Base-by-base conservation (phyloP, 495 filamentous ascomycete genomes). In the Penicillium cosmopolitanum region DNA sequence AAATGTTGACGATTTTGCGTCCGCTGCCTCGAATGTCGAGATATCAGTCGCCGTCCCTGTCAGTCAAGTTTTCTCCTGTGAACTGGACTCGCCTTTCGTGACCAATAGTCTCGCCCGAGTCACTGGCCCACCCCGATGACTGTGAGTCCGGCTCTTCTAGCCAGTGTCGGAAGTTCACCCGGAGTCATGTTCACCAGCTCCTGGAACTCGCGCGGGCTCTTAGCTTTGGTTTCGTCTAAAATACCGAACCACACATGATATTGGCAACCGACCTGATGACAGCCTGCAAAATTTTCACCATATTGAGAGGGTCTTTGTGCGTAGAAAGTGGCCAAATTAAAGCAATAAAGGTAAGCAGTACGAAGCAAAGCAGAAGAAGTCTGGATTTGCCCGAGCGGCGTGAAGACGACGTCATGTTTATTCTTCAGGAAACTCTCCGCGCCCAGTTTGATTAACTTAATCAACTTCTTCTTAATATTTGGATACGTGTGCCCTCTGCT, bases 131-230 rank as follows among this genome's bases (percentile, higher is more conserved):
- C 7, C 87, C 87, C 0, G 84, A 79, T 10, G 64, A 73, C 42
- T 76, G 72, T 3, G 85, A 87, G 18, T 80, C 69, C 19, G 80
- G 78, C 38, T 79, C 69, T 54, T 80, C 72, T 4, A 90, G 76
- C 87, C 87, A 89, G 19, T 76, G 73, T 53, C 85, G 73, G 73
- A 42, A 89, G 76, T 58, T 88, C 86, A 9, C 69, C 61, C 0
- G 84, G 69, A 6, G 77, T 76, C 87, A 90, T 89, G 66, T 90
- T 89, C 36, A 89, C 85, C 52, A 88, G 74, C 28, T 82, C 77
- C 60, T 88, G 87, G 74, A 89, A 89, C 70, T 89, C 84, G 46
- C 83, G 23, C 23, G 16, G 18, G 13, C 7, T 23, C 21, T 16
- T 21, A 25, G 43, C 60, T 72, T 61, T 28, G 11, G 56, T 46